Evolutionary conservation across 2,329 filamentous ascomycete species (phyloP).

Genomic region (Diplodia seriata): DNA sequence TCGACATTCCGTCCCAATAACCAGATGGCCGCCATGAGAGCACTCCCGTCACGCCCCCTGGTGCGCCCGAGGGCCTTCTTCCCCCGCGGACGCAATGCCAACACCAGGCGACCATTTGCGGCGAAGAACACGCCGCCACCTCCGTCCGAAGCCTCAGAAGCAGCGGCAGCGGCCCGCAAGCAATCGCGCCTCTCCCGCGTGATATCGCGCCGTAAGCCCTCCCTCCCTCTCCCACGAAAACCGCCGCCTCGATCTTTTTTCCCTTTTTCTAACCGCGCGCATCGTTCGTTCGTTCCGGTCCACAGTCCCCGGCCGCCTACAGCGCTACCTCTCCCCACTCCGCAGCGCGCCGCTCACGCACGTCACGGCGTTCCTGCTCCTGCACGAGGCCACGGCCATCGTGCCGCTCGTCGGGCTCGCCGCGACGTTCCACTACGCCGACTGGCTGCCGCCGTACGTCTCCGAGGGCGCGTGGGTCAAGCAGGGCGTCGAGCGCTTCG

Average conservation of each 20-base stretch:
- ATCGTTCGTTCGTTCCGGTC: no score
- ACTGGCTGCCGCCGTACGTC: slow-evolving; percentile 70
- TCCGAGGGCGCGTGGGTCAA: slow-evolving; percentile 61
- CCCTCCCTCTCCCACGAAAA: not conserved
- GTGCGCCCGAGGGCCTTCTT: not conserved
- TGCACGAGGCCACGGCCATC: slow-evolving; percentile 91
- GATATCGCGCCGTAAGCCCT: slow-evolving; percentile 24
- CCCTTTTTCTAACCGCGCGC: not conserved
- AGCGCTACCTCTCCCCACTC: slow-evolving; percentile 72
- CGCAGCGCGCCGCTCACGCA: slow-evolving; percentile 81
- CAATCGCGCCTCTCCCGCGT: slow-evolving; percentile 29
- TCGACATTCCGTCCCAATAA: not conserved
- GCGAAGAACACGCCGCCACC: slow-evolving; percentile 1
- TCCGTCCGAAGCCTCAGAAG: slow-evolving; percentile 2
- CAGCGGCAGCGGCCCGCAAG: slow-evolving; percentile 22
- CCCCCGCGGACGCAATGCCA: slow-evolving; percentile 15
- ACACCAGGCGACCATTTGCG: not conserved
- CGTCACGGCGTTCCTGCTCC: slow-evolving; percentile 81
- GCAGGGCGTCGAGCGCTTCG: slow-evolving; percentile 75
- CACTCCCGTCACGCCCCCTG: not conserved
- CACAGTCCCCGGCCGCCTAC: slow-evolving; percentile 67
- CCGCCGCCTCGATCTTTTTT: not conserved
- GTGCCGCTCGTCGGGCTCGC: slow-evolving; percentile 78
- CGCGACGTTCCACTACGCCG: slow-evolving; percentile 78
- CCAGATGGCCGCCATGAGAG: not conserved